Evolutionary conservation across 192 early-diverging fungal genomes (phyloP), one percentile per base, ranked within the genome.

Genomic region (Mortierella alpina): DNA sequence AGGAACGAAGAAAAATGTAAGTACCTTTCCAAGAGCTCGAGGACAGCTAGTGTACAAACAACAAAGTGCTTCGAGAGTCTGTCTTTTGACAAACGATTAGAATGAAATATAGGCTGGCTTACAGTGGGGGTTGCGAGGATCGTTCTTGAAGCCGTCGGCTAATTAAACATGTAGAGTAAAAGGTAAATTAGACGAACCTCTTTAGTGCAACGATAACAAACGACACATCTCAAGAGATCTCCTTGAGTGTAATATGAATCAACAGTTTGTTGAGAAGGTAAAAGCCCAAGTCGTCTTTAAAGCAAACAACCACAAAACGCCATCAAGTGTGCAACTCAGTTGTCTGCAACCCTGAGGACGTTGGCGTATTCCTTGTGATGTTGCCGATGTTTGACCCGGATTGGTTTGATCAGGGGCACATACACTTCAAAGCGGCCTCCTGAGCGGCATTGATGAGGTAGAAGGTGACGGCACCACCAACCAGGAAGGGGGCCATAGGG

Each of bases 91-190:
- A 50, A 20, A 41, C 7, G 14, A 54, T 5, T 13, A 10, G 12
- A 40, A 41, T 6, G 9, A 51, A 51, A 15, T 51, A 4, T 31
- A 31, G 31, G 31, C 84, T 71, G 31, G 31, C 84, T 71, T 84
- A 86, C 86, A 70, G 54, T 83, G 72, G 74, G 86, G 85, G 83
- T 88, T 88, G 79, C 86, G 83, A 55, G 85, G 84, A 58, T 86
- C 86, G 75, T 83, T 84, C 84, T 75, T 88, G 80, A 82, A 88
- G 18, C 59, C 45, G 2, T 86, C 84, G 67, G 66, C 86, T 88
- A 74, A 52, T 54, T 20, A 7, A 20, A 47, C 9, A 62, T 6
- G 12, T 48, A 17, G 15, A 15, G 17, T 20, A 48, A 18, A 41
- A 42, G 46, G 7, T 9, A 13, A 12, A 40, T 49, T 31, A 22